Evolutionary conservation across 306 rosid species (phyloP), one percentile per base, ranked within the genome.

Genomic region (Pyrus bretschneideri): DNA sequence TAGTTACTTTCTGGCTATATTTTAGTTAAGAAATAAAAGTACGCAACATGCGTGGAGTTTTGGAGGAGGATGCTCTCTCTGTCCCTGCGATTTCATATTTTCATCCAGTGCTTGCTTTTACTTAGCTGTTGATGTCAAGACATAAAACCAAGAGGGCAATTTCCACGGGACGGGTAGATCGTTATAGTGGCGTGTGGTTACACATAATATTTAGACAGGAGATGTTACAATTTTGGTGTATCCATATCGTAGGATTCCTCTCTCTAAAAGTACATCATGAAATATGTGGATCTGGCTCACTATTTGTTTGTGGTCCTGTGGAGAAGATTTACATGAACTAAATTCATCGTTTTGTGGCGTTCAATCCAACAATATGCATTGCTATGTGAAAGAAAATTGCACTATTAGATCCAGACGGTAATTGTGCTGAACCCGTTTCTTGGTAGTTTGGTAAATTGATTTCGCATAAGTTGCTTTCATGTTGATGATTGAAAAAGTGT

Each of bases 21-120:
- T 23, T 13, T 18, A 57, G 63, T 71, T 52, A 21, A 40, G 54
- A 55, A 74, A 79, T 78, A 79, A 83, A 76, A 42, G 63, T 66
- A 61, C 11, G 2, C 42, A 11, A 58, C 3, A 11, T 22, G 5
- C 5, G 55, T 49, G 55, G 21, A 49, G 55, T 15, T 5, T 49
- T 49, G 55, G 55, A 49, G 21, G 19, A 15, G 55, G 55, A 17
- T 18, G 2, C 5, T 61, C 66, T 61, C 66, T 23, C 15, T 33
- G 38, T 25, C 66, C 4, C 9, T 27, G 31, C 66, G 29, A 27
- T 61, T 60, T 27, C 3, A 14, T 35, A 4, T 12, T 14, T 72
- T 13, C 17, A 15, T 58, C 18, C 2, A 8, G 6, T 13, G 67
- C 15, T 27, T 61, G 15, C 17, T 18, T 30, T 61, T 27, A 1